Evolutionary conservation across 768 basidiomycete species (phyloP).

Genomic region (Hericium erinaceus): DNA sequence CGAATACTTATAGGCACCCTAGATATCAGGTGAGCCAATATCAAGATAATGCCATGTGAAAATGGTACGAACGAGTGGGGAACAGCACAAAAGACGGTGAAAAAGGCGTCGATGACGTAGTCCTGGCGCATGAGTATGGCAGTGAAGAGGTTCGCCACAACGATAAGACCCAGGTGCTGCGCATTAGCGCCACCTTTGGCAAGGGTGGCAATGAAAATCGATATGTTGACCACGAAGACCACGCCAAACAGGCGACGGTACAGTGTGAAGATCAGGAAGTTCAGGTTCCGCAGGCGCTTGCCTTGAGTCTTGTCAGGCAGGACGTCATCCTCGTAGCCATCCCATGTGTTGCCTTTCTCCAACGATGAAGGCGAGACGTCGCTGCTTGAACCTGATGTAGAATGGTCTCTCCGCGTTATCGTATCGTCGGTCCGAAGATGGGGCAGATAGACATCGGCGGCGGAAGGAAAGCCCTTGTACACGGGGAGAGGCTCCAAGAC

Average conservation of each 20-base stretch:
- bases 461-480: neutral
- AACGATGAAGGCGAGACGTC: constrained; percentile 5
- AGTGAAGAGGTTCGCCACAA: constrained; percentile 33
- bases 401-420: neutral
- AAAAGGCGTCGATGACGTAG: constrained; percentile 51
- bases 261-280: constrained; percentile 44
- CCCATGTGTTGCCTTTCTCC: constrained; percentile 30
- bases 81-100: constrained; percentile 40
- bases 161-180: constrained; percentile 27
- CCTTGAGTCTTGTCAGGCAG: constrained; percentile 43
- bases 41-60: no score
- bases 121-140: constrained; percentile 38
- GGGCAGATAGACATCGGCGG: neutral
- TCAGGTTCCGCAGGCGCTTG: constrained; percentile 40
- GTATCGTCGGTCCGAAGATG: neutral
- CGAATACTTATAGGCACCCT: constrained; percentile 51
- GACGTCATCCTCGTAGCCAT: constrained; percentile 40
- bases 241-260: constrained; percentile 48
- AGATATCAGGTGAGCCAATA: neutral
- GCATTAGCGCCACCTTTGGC: constrained; percentile 24
- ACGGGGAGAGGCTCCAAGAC: neutral
- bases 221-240: constrained; percentile 42
- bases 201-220: constrained; percentile 33
- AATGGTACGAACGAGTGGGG: constrained; percentile 33
- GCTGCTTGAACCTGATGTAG: neutral